These are phyloP conservation scores for Ceratocystis variospora DNA, from an alignment of 2,329 filamentous ascomycete genomes.

Conservation along the genomic window DNA sequence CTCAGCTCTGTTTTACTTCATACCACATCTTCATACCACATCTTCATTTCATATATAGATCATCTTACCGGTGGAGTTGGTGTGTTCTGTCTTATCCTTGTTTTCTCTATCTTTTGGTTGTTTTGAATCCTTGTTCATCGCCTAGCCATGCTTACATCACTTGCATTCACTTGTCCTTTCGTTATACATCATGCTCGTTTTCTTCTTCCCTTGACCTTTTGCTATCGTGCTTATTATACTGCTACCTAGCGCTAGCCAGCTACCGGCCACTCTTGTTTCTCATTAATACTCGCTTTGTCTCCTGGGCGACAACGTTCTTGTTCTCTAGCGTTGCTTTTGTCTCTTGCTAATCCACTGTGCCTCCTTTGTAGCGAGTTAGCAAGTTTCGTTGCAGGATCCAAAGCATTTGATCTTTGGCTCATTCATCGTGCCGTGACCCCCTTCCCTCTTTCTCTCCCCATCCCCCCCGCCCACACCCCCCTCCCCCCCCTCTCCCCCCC, in stretches of 20 bases:
- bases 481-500: no score
- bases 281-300: no score
- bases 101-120: background rate
- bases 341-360: background rate
- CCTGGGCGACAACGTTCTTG: background rate
- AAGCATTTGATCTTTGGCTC: background rate
- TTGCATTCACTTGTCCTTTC: background rate
- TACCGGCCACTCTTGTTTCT: no score
- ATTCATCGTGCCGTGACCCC: background rate
- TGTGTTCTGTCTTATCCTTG: background rate
- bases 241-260: no score
- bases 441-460: no score
- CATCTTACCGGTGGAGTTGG: slow-evolving; percentile 2
- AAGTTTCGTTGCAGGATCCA: background rate
- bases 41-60: slow-evolving; percentile 1
- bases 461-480: no score
- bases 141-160: background rate
- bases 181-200: background rate
- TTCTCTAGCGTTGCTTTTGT: background rate
- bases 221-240: no score
- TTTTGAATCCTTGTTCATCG: background rate
- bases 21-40: no score
- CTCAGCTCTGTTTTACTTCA: background rate
- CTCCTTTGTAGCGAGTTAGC: background rate
- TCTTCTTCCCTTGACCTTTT: background rate